Base-by-base conservation (phyloP, 2,329 filamentous ascomycete genomes). In the Alternaria sp. region DNA sequence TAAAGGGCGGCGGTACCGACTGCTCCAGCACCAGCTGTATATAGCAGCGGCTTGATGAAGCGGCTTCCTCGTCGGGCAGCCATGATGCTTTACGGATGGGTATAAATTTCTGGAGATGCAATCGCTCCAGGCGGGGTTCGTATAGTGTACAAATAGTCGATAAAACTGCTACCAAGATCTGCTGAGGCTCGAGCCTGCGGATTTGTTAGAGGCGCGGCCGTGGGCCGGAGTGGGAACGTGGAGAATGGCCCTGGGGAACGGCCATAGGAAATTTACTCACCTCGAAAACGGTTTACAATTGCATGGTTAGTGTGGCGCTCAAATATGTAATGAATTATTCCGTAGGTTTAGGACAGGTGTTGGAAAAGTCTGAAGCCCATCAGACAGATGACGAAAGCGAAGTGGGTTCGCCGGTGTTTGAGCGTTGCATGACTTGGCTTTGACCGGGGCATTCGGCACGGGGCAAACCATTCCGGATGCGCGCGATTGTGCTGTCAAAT, bases 1-100 rank as follows among this genome's bases (percentile, higher is more conserved):
- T 89, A 89, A 58, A 89, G 81, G 42, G 82, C 80, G 55, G 83
- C 83, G 52, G 83, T 84, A 65, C 83, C 84, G 51, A 82, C 80
- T 34, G 80, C 80, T 56, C 82, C 80, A 23, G 83, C 85, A 51
- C 81, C 84, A 39, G 84, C 80, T 51, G 84, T 84, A 77, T 88
- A 88, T 29, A 87, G 82, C 60, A 88, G 75, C 48, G 84, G 84
- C 73, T 82, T 83, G 66, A 88, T 70, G 61, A 88, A 71, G 62
- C 83, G 83, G 63, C 73, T 73, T 62, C 72, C 67, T 59, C 73
- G 72, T 62, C 72, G 65, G 50, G 72, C 67, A 63, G 74, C 74
- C 75, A 77, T 77, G 60, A 52, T 64, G 60, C 29, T 46, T 40
- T 60, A 45, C 36, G 23, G 36, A 42, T 51, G 54, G 53, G 42